These are phyloP conservation scores for Starmerella etchellsii DNA, from an alignment of 805 yeast genomes.

Conservation along the genomic window DNA sequence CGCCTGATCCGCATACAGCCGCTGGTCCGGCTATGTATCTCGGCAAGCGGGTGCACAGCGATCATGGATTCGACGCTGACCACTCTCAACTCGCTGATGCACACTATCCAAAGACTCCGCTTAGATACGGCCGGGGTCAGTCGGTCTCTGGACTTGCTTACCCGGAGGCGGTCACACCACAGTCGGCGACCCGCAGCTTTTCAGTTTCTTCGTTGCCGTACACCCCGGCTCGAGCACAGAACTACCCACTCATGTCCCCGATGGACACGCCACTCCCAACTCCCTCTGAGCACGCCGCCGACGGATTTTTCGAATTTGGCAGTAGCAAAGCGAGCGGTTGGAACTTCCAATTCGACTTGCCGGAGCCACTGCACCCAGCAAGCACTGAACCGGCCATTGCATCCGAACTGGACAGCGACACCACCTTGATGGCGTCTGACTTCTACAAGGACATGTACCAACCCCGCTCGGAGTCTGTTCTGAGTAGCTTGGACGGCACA, in stretches of 20 bases:
- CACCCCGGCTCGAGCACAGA: slow-evolving; percentile 6
- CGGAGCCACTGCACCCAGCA: neutral
- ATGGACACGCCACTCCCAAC: slow-evolving; percentile 17
- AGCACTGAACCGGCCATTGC: too few species aligned
- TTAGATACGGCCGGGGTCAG: slow-evolving; percentile 11
- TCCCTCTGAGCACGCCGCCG: slow-evolving; percentile 9
- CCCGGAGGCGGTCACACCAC: slow-evolving; percentile 15
- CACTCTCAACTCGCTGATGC: too few species aligned
- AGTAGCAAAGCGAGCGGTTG: neutral
- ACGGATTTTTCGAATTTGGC: neutral
- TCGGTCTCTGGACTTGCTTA: slow-evolving; percentile 3
- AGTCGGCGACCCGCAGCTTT: slow-evolving; percentile 13
- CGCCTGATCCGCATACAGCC: neutral
- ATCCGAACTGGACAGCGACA: neutral
- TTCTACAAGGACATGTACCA: neutral
- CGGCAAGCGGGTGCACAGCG: neutral
- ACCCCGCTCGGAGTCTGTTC: neutral
- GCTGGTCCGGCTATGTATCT: neutral
- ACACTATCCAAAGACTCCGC: slow-evolving; percentile 7
- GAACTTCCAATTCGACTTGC: neutral
- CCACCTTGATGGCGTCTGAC: neutral
- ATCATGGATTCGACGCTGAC: neutral
- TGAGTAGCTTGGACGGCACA: slow-evolving; percentile 6
- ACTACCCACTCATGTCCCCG: slow-evolving; percentile 12
- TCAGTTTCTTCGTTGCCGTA: slow-evolving; percentile 11